Evolutionary conservation across 495 filamentous ascomycete species (phyloP).

Genomic region (Podospora didyma): DNA sequence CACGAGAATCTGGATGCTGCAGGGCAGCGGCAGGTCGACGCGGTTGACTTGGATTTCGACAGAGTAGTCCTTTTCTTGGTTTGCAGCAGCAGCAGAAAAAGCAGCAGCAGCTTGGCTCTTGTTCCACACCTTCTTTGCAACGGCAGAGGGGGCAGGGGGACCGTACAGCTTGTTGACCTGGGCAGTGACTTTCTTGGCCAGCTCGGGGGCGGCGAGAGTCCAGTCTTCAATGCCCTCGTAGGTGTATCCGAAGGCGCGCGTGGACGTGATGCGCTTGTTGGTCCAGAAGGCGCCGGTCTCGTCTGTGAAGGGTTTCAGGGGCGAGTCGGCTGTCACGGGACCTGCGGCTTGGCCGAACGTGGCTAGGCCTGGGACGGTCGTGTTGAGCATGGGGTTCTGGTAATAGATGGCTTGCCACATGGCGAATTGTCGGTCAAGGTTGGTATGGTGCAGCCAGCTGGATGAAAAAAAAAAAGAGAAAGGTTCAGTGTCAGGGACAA

Average conservation of each 20-base stretch:
- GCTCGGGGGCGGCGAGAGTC: constrained; percentile 5
- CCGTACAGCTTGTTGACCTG: constrained; percentile 30
- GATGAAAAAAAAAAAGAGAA: too few relatives aligned
- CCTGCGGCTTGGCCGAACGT: constrained; percentile 23
- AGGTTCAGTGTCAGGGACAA: too few relatives aligned
- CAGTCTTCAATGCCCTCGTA: constrained; percentile 34
- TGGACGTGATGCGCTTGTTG: constrained; percentile 20
- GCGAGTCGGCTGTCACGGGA: constrained; percentile 29
- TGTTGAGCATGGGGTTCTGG: constrained; percentile 16
- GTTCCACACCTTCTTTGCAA: neutral
- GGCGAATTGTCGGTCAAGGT: constrained; percentile 41
- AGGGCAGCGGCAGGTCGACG: constrained; percentile 16
- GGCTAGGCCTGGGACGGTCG: constrained; percentile 12
- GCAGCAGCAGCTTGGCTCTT: too few relatives aligned
- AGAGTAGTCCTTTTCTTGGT: constrained; percentile 15
- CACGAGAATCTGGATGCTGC: constrained; percentile 23
- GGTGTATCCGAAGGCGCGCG: constrained; percentile 37
- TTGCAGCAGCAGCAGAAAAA: neutral
- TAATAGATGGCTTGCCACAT: constrained; percentile 33
- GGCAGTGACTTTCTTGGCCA: constrained; percentile 16
- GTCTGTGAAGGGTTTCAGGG: constrained; percentile 36
- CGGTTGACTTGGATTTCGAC: constrained; percentile 24
- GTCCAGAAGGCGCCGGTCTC: constrained; percentile 27
- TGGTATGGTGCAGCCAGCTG: constrained; percentile 33
- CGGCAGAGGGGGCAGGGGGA: neutral